phyloP scores from a whole-genome alignment of 306 rosid species.

The Senna siamea region DNA sequence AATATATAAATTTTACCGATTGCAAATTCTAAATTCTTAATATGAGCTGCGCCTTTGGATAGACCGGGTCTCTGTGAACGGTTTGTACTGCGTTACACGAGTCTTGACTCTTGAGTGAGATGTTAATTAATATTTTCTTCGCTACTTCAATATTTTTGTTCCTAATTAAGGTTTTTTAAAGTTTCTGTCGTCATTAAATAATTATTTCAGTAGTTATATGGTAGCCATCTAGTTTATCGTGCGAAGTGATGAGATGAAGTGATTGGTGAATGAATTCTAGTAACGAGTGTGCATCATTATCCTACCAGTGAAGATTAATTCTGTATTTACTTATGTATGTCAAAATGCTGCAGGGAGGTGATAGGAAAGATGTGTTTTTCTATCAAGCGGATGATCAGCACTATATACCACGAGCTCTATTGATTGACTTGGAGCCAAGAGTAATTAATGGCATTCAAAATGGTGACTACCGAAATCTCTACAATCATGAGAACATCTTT shows the following conservation, averaged over 20 bases:
- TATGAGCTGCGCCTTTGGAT: background rate
- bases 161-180: background rate
- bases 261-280: background rate
- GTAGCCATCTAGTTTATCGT: background rate
- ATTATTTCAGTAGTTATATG: background rate
- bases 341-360: slow-evolving; percentile 83
- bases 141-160: background rate
- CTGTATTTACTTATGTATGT: slow-evolving; percentile 23
- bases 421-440: slow-evolving; percentile 96
- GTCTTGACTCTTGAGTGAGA: background rate
- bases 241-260: background rate
- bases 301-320: slow-evolving; percentile 11
- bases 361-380: slow-evolving; percentile 92
- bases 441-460: slow-evolving; percentile 96
- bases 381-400: slow-evolving; percentile 99
- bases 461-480: slow-evolving; percentile 90
- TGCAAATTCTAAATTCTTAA: background rate
- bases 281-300: background rate
- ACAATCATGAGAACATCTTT: slow-evolving; percentile 92
- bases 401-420: slow-evolving; percentile 89
- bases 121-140: background rate
- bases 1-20: background rate
- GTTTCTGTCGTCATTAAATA: background rate
- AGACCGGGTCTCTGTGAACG: background rate
- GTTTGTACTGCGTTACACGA: background rate